Evolutionary conservation across 495 filamentous ascomycete species (phyloP).

Genomic region (Clohesyomyces aquaticus): DNA sequence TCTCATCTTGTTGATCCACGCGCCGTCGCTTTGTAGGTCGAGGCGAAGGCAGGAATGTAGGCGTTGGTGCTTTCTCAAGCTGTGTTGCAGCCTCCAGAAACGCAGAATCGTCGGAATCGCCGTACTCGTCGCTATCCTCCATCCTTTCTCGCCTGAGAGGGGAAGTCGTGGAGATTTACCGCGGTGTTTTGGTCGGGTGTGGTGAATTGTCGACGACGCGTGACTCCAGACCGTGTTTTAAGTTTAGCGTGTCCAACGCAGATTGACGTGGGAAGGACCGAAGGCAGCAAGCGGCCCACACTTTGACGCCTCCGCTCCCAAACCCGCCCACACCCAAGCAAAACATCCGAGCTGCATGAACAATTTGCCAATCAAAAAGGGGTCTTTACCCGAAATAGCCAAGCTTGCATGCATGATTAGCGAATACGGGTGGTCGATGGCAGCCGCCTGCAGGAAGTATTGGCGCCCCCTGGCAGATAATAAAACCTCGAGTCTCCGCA

Average conservation of each 20-base stretch:
- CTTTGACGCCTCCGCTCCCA: too few species aligned
- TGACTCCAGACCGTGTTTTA: constrained; percentile 10
- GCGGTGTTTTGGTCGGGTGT: background rate
- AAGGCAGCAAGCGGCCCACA: too few species aligned
- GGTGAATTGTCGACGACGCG: constrained; percentile 11
- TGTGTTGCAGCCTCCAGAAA: constrained; percentile 46
- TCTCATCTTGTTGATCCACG: constrained; percentile 24
- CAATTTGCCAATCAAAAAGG: background rate
- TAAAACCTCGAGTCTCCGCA: background rate
- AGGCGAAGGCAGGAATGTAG: constrained; percentile 34
- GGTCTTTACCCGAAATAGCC: background rate
- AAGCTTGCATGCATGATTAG: background rate
- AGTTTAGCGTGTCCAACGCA: constrained; percentile 24
- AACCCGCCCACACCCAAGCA: too few species aligned
- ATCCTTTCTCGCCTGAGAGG: constrained; percentile 27
- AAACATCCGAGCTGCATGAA: constrained; percentile 1
- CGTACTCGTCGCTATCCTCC: constrained; percentile 46
- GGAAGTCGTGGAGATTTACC: constrained; percentile 7
- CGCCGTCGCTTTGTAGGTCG: constrained; percentile 33
- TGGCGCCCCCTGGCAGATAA: constrained; percentile 11
- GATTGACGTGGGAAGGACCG: background rate
- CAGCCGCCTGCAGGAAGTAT: too few species aligned
- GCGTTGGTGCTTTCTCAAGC: constrained; percentile 34
- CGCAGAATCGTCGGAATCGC: constrained; percentile 42
- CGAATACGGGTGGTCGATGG: background rate